Percentiles rank a stretch among this genome's conserved stretches.
phyloP scores from a whole-genome alignment of 1,284 basidiomycete genomes.

The Mycosarcoma mackinlayi region DNA sequence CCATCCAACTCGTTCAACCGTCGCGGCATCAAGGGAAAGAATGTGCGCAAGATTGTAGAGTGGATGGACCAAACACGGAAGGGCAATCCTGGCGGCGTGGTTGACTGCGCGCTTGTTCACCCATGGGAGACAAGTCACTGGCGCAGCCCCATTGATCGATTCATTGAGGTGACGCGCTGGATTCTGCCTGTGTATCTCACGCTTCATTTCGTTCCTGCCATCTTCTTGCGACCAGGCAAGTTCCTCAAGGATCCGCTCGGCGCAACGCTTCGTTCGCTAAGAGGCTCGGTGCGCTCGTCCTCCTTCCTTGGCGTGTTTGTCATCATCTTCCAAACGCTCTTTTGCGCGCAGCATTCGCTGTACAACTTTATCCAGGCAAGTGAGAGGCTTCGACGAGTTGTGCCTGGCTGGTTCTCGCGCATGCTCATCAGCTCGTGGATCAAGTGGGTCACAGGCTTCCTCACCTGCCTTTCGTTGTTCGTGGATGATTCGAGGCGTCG shows the following conservation, averaged over 20 bases:
- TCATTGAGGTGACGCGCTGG: slow-evolving; percentile 84
- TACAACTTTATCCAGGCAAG: slow-evolving; percentile 68
- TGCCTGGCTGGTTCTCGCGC: slow-evolving; percentile 72
- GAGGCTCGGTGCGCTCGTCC: slow-evolving; percentile 84
- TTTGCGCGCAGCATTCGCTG: slow-evolving; percentile 79
- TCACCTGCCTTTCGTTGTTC: slow-evolving; percentile 82
- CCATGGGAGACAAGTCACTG: slow-evolving; percentile 81
- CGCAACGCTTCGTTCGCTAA: slow-evolving; percentile 71
- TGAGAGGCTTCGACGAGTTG: slow-evolving; percentile 20
- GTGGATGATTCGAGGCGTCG: slow-evolving; percentile 85
- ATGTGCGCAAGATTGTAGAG: slow-evolving; percentile 52
- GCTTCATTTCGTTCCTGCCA: slow-evolving; percentile 83
- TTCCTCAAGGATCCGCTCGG: slow-evolving; percentile 60
- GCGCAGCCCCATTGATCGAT: slow-evolving; percentile 77
- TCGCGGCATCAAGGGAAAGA: slow-evolving; percentile 58
- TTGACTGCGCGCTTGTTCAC: slow-evolving; percentile 74
- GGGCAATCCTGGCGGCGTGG: slow-evolving; percentile 37
- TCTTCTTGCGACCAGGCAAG: slow-evolving; percentile 64
- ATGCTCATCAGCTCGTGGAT: slow-evolving; percentile 76
- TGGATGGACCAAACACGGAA: slow-evolving; percentile 52
- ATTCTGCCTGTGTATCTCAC: slow-evolving; percentile 83
- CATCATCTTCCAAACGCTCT: slow-evolving; percentile 84
- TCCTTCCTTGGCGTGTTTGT: slow-evolving; percentile 90
- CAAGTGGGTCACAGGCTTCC: slow-evolving; percentile 78
- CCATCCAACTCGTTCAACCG: slow-evolving; percentile 49